These are phyloP conservation scores for Sugiyamaella neomexicana DNA, from an alignment of 1,139 yeast genomes.

Conservation along the genomic window DNA sequence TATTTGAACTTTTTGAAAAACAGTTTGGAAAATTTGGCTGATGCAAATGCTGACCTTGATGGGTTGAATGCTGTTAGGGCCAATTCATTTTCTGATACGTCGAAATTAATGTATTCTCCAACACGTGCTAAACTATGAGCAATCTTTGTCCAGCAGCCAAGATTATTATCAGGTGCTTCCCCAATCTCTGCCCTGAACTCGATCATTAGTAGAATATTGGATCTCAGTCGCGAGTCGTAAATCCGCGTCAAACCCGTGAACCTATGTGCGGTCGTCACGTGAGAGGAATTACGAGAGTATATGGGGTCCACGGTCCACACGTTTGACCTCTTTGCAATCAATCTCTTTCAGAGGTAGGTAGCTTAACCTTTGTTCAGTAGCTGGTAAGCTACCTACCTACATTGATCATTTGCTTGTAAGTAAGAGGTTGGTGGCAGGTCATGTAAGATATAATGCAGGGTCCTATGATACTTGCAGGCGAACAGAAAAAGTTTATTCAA, in stretches of 20 bases:
- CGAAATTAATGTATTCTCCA: slow-evolving; percentile 27
- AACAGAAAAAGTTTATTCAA: too few species aligned
- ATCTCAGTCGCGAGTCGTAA: background rate
- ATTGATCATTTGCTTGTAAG: too few species aligned
- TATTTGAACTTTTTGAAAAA: slow-evolving; percentile 24
- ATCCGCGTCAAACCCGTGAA: slow-evolving; percentile 2
- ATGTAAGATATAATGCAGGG: too few species aligned
- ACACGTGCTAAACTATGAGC: slow-evolving; percentile 24
- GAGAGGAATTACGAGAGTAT: too few species aligned
- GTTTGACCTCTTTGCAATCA: too few species aligned
- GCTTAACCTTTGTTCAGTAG: too few species aligned
- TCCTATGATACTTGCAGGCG: too few species aligned
- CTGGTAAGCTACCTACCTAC: too few species aligned
- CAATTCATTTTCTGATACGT: slow-evolving; percentile 20
- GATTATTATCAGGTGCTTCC: slow-evolving; percentile 2
- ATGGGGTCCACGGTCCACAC: too few species aligned
- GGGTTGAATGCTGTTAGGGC: slow-evolving; percentile 24
- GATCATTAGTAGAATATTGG: slow-evolving; percentile 1
- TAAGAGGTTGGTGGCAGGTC: too few species aligned
- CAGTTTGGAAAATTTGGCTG: slow-evolving; percentile 18
- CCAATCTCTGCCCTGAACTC: slow-evolving; percentile 13
- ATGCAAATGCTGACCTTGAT: slow-evolving; percentile 26
- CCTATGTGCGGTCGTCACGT: background rate
- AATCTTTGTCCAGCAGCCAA: slow-evolving; percentile 24
- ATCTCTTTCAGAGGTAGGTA: too few species aligned